Base-by-base conservation (phyloP, 352 stramenopile species). In the Globisporangium apiculatum region DNA sequence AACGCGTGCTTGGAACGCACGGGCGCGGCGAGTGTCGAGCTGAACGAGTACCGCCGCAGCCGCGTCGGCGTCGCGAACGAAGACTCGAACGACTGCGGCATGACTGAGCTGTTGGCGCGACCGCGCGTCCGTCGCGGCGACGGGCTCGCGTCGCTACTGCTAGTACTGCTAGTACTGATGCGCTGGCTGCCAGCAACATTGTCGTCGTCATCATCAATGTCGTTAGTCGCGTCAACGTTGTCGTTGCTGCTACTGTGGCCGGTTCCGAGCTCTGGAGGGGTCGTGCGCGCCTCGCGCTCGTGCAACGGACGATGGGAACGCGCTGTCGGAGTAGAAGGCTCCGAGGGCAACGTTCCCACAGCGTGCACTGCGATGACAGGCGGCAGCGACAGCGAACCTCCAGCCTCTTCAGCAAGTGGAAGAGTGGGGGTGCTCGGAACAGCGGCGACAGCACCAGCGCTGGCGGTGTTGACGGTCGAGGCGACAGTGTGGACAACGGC, bases 21-120 rank as follows among this genome's bases (percentile, higher is more conserved):
- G 3, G 56, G 56, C 15, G 56, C 40, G 24, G 24, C 24, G 5
- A 42, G 56, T 18, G 48, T 14, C 7, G 56, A 55, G 35, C 49
- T 53, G 48, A 61, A 61, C 10, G 56, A 61, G 24, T 61, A 61
- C 56, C 56, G 56, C 12, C 56, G 56, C 24, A 55, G 15, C 10
- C 56, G 56, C 56, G 51, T 61, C 24, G 48, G 56, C 24, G 56
- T 48, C n/a, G 48, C 53, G 56, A 55, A 61, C 56, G 56, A 12
- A 31, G 24, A 31, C 18, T 61, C 56, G 48, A 61, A 35, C 47
- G 55, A 46, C 35, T 53, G 42, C 10, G 43, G 48, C 40, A 55
- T 55, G 48, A 54, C 42, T 2, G 56, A 56, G 24, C 56, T 61
- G 48, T 61, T 55, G 40, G 56, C 51, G 48, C 56, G 56, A 51